These are phyloP conservation scores for Suillus spraguei DNA, from an alignment of 768 basidiomycete genomes.

Conservation along the genomic window DNA sequence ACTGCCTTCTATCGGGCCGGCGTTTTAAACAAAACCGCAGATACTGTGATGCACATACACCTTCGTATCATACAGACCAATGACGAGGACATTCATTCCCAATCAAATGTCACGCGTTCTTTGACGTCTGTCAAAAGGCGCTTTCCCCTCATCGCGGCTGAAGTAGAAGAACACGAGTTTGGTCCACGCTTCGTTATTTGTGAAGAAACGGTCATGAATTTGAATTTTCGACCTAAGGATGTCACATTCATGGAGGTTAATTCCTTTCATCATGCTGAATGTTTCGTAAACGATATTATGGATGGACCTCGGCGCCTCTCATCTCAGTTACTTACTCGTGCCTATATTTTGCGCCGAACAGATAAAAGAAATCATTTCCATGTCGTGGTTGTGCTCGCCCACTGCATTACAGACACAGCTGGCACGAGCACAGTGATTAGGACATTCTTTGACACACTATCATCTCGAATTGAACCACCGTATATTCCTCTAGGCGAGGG, in stretches of 20 bases:
- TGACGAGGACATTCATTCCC: constrained; percentile 23
- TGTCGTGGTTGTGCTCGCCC: constrained; percentile 47
- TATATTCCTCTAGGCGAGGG: constrained; percentile 34
- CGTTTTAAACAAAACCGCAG: constrained; percentile 44
- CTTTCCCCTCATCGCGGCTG: constrained; percentile 52
- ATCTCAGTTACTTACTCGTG: constrained; percentile 42
- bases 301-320: constrained; percentile 41
- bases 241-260: constrained; percentile 36
- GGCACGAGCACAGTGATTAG: constrained; percentile 44
- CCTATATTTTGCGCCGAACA: constrained; percentile 42
- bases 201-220: constrained; percentile 34
- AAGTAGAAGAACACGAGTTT: constrained; percentile 35
- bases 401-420: constrained; percentile 54
- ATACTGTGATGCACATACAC: constrained; percentile 41
- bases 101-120: constrained; percentile 38
- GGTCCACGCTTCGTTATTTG: constrained; percentile 42
- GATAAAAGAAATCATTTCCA: constrained; percentile 42
- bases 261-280: constrained; percentile 39
- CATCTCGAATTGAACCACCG: constrained; percentile 14
- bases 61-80: constrained; percentile 28
- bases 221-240: constrained; percentile 35
- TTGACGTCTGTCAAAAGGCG: constrained; percentile 51
- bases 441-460: constrained; percentile 45
- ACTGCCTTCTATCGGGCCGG: constrained; percentile 40
- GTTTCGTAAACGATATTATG: constrained; percentile 33